Conservation (phyloP, 805 yeast genomes). For the Candida sakaeoensis region DNA sequence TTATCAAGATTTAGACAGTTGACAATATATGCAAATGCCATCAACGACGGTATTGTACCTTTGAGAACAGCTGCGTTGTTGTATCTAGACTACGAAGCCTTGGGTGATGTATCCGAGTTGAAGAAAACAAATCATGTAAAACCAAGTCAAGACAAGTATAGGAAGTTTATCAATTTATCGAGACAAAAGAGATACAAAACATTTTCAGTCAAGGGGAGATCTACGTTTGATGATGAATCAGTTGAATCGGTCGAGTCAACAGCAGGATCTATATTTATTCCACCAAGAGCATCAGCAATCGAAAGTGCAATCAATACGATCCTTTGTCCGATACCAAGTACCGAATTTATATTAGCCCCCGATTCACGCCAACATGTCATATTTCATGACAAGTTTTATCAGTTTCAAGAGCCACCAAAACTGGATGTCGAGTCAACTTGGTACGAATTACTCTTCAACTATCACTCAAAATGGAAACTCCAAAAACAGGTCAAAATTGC, state of each 20-base stretch:
- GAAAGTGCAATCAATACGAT: conserved; percentile 40
- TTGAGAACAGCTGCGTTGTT: conserved; percentile 40
- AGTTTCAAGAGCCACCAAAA: conserved; percentile 25
- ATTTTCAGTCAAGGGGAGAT: conserved; percentile 22
- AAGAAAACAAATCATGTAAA: conserved; percentile 13
- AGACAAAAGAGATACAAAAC: conserved; percentile 18
- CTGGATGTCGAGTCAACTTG: conserved; percentile 16
- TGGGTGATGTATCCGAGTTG: conserved; percentile 35
- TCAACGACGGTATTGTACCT: conserved; percentile 46
- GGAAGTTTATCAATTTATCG: conserved; percentile 16
- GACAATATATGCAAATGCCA: conserved; percentile 41
- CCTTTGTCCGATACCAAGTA: conserved; percentile 38
- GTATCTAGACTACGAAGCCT: conserved; percentile 40
- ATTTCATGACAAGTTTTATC: conserved; percentile 41
- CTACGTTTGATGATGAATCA: conserved; percentile 9
- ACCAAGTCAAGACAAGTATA: conserved; percentile 11
- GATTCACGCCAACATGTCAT: conserved; percentile 31
- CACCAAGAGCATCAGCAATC: conserved; percentile 42
- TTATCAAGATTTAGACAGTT: conserved; percentile 28
- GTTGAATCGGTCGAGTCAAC: conserved; percentile 6
- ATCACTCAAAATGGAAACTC: conserved; percentile 30
- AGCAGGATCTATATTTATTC: conserved; percentile 31
- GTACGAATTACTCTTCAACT: conserved; percentile 18
- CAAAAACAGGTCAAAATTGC: conserved; percentile 41
- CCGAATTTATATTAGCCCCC: conserved; percentile 30